Conservation (phyloP, 83 land plant species). For the Picea abies region DNA sequence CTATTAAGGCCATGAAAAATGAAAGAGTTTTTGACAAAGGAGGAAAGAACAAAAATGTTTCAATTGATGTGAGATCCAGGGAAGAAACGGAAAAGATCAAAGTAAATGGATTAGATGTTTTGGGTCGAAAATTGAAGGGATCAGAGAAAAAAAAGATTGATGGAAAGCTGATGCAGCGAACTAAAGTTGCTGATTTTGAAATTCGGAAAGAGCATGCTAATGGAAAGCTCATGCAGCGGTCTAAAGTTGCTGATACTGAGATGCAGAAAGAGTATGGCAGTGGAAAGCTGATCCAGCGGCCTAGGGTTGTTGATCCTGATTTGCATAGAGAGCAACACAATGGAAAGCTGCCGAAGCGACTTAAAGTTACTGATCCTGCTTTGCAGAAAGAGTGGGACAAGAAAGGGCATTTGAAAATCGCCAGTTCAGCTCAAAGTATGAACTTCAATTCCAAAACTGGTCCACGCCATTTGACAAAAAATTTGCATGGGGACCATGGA, state of each 20-base stretch:
- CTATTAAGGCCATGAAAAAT: background rate
- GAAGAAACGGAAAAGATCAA: background rate
- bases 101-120: background rate
- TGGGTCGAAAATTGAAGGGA: background rate
- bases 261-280: no score
- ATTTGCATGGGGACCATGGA: slow-evolving; percentile 9
- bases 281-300: no score
- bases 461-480: slow-evolving; percentile 3
- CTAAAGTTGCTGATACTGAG: no score
- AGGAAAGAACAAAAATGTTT: background rate
- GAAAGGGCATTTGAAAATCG: background rate
- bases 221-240: no score
- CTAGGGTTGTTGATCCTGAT: no score
- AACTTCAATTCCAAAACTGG: background rate
- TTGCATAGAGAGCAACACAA: no score
- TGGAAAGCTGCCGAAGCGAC: no score
- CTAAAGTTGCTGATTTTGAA: background rate
- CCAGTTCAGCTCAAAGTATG: background rate
- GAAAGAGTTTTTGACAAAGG: background rate
- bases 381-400: no score
- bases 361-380: no score
- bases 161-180: background rate
- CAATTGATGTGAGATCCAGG: background rate
- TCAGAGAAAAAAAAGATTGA: background rate
- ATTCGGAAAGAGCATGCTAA: no score